Evolutionary conservation across 2,329 filamentous ascomycete genomes (phyloP).

Genomic region (Monosporascus ibericus): DNA sequence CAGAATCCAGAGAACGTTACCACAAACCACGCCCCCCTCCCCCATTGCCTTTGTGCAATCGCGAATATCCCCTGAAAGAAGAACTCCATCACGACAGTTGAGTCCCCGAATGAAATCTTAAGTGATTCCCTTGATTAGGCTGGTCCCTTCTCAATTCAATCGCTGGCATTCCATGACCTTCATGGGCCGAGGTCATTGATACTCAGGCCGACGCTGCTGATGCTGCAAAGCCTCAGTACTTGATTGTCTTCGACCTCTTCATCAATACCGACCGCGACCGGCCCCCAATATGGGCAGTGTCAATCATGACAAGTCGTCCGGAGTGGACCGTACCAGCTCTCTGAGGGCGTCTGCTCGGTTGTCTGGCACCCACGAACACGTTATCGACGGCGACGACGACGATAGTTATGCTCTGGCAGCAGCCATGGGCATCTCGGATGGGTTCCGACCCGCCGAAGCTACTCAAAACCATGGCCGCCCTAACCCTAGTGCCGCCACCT

Average conservation of each 20-base stretch:
- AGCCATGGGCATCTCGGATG: constrained; percentile 38
- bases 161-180: constrained; percentile 19
- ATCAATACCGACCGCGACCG: constrained; percentile 8
- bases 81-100: too few relatives aligned
- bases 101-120: too few relatives aligned
- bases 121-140: too few relatives aligned
- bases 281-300: constrained; percentile 32
- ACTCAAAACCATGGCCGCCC: constrained; percentile 14
- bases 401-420: constrained; percentile 39
- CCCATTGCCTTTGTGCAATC: too few relatives aligned
- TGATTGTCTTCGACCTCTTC: constrained; percentile 10
- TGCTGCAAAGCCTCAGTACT: constrained; percentile 20
- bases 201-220: constrained; percentile 16
- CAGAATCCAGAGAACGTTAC: too few relatives aligned
- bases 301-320: constrained; percentile 30
- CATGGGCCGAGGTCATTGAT: constrained; percentile 15
- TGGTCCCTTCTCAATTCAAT: too few relatives aligned
- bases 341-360: constrained; percentile 34
- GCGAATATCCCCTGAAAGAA: too few relatives aligned
- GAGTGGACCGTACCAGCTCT: constrained; percentile 37
- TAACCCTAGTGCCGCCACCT: constrained; percentile 10
- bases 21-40: too few relatives aligned
- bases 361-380: constrained; percentile 27
- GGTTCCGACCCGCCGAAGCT: constrained; percentile 23
- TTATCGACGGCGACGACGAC: constrained; percentile 33